Percentiles rank a stretch among this genome's conserved stretches.
phyloP scores from a whole-genome alignment of 345 rosid species.

The Gynandropsis gynandra region DNA sequence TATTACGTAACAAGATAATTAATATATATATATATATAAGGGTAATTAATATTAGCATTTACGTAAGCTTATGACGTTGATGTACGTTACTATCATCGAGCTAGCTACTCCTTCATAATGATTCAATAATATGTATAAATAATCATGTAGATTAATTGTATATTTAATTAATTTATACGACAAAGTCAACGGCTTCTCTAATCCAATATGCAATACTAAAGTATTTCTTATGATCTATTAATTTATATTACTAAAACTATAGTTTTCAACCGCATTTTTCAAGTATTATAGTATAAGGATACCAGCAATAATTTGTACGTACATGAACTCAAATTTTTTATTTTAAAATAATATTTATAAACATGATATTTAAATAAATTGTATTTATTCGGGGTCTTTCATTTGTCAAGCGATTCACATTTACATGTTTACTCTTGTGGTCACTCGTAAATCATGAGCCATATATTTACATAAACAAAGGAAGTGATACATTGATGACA shows the following conservation, averaged over 20 bases:
- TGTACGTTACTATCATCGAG: slow-evolving; percentile 14
- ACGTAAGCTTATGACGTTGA: slow-evolving; percentile 20
- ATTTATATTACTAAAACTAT: slow-evolving; percentile 11
- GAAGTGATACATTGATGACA: too few relatives aligned
- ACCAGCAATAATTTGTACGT: slow-evolving; percentile 15
- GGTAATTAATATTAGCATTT: too few relatives aligned
- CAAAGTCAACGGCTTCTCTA: slow-evolving; percentile 29
- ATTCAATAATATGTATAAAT: not conserved
- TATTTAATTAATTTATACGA: slow-evolving; percentile 3
- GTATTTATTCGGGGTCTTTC: slow-evolving; percentile 9
- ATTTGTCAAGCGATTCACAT: slow-evolving; percentile 16
- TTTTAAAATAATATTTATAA: not conserved
- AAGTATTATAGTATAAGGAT: slow-evolving; percentile 6
- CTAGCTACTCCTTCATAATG: slow-evolving; percentile 20
- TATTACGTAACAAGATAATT: too few relatives aligned
- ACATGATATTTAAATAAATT: not conserved
- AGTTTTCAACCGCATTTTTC: slow-evolving; percentile 22
- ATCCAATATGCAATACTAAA: slow-evolving; percentile 19
- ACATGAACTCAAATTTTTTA: slow-evolving; percentile 2
- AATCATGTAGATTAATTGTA: not conserved
- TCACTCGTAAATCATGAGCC: too few relatives aligned
- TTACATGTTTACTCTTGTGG: too few relatives aligned
- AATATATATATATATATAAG: too few relatives aligned
- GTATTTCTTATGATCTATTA: slow-evolving; percentile 15
- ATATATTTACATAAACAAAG: too few relatives aligned